A percentile compares a stretch with the other conserved stretches of the same genome.
phyloP scores from a whole-genome alignment of 1,284 basidiomycete species.

The Tetrapyrgos nigripes region DNA sequence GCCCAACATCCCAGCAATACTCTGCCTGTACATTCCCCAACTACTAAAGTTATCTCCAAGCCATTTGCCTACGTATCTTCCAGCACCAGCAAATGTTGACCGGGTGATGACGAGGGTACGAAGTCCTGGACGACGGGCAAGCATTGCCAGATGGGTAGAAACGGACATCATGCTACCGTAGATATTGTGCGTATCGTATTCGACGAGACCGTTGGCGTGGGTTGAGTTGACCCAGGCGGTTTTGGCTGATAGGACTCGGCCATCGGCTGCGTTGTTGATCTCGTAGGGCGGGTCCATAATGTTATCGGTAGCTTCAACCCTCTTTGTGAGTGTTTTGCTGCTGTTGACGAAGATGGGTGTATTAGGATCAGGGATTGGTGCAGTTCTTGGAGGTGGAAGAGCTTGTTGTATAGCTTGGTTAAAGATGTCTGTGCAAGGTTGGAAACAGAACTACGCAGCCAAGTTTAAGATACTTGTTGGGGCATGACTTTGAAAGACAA shows the following conservation, averaged over 20 bases:
- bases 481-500: background rate
- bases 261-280: conserved; percentile 58
- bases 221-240: conserved; percentile 64
- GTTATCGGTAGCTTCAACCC: conserved; percentile 42
- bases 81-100: conserved; percentile 75
- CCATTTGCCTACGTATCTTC: conserved; percentile 72
- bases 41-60: conserved; percentile 67
- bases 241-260: conserved; percentile 53
- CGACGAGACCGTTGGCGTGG: conserved; percentile 67
- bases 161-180: conserved; percentile 78
- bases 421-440: conserved; percentile 64
- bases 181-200: conserved; percentile 74
- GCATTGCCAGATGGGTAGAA: conserved; percentile 66
- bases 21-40: conserved; percentile 64
- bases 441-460: conserved; percentile 58
- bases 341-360: conserved; percentile 55
- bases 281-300: conserved; percentile 59
- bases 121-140: conserved; percentile 62
- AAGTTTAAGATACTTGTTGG: conserved; percentile 1
- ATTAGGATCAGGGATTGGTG: conserved; percentile 55
- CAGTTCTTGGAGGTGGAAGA: conserved; percentile 59
- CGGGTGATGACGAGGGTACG: conserved; percentile 74
- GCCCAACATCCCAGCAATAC: conserved; percentile 67
- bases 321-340: conserved; percentile 12
- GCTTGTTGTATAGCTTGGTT: conserved; percentile 55